A percentile compares a stretch with the other conserved stretches of the same genome.
Conservation (phyloP, 2,329 filamentous ascomycete species). For the Coniochaeta sp. region DNA sequence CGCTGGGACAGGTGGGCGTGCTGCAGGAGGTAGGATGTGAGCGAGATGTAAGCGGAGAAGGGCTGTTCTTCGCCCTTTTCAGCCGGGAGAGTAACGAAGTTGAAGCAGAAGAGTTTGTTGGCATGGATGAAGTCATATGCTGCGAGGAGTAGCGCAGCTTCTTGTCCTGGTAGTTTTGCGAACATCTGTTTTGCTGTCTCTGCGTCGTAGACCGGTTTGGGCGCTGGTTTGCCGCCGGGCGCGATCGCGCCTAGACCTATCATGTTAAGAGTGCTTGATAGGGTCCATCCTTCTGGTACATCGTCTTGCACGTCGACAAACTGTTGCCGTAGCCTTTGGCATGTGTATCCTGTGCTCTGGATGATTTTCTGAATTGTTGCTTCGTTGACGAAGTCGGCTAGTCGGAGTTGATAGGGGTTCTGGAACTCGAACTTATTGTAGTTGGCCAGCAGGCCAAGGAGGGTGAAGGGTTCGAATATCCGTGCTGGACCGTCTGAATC, state of each 20-base stretch:
- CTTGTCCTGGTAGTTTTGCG: slow-evolving; percentile 66
- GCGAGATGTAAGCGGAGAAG: slow-evolving; percentile 74
- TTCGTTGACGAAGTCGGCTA: slow-evolving; percentile 96
- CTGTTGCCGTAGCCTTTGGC: slow-evolving; percentile 57
- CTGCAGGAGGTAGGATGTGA: slow-evolving; percentile 87
- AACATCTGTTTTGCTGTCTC: slow-evolving; percentile 82
- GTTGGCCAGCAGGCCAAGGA: slow-evolving; percentile 83
- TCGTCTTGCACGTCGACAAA: slow-evolving; percentile 89
- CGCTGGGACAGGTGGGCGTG: slow-evolving; percentile 81
- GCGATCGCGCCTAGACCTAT: slow-evolving; percentile 75
- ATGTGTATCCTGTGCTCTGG: slow-evolving; percentile 65
- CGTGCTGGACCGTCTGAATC: slow-evolving; percentile 59
- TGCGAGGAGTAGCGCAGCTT: slow-evolving; percentile 73
- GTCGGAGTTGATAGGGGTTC: slow-evolving; percentile 85
- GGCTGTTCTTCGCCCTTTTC: slow-evolving; percentile 64
- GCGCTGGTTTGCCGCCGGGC: slow-evolving; percentile 57
- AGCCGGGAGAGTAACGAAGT: slow-evolving; percentile 57
- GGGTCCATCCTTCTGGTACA: slow-evolving; percentile 79
- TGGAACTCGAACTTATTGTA: slow-evolving; percentile 99
- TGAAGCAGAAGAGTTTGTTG: slow-evolving; percentile 92
- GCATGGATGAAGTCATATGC: slow-evolving; percentile 91
- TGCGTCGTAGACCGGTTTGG: slow-evolving; percentile 55
- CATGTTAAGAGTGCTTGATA: slow-evolving; percentile 73
- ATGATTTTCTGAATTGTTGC: slow-evolving; percentile 76
- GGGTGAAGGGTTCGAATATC: slow-evolving; percentile 67